Evolutionary conservation across 2,329 filamentous ascomycete genomes (phyloP).

Genomic region (Penicillium sclerotiorum): DNA sequence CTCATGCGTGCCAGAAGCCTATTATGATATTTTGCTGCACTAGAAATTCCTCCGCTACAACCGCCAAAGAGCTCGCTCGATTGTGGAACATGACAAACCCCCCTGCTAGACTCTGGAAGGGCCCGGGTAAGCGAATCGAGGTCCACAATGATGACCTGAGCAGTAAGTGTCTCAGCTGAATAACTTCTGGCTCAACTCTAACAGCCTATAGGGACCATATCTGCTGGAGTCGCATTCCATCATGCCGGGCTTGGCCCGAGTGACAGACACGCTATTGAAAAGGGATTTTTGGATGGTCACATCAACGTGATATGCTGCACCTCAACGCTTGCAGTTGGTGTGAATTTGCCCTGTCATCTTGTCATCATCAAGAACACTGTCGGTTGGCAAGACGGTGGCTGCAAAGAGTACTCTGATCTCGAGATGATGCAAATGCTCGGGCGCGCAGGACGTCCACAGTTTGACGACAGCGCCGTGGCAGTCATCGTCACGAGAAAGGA

Average conservation of each 20-base stretch:
- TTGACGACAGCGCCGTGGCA: constrained; percentile 73
- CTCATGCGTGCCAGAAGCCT: constrained; percentile 70
- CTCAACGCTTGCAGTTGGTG: constrained; percentile 78
- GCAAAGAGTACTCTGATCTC: constrained; percentile 75
- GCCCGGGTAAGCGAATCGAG: constrained; percentile 54
- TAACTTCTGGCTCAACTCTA: constrained; percentile 6
- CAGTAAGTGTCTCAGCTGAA: constrained; percentile 37
- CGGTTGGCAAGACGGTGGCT: constrained; percentile 61
- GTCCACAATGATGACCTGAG: constrained; percentile 65
- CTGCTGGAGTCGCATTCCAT: constrained; percentile 74
- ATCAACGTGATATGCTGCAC: constrained; percentile 84
- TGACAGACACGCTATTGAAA: constrained; percentile 69
- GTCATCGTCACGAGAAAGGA: constrained; percentile 76
- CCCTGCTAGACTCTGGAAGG: constrained; percentile 64
- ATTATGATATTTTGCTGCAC: constrained; percentile 85
- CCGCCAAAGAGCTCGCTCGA: constrained; percentile 67
- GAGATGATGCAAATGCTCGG: constrained; percentile 92
- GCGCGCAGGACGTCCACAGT: constrained; percentile 79
- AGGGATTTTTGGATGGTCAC: constrained; percentile 68
- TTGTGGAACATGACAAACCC: constrained; percentile 61
- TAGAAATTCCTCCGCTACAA: constrained; percentile 67
- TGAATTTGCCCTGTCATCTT: constrained; percentile 82
- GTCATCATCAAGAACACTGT: constrained; percentile 82
- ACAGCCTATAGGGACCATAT: constrained; percentile 44
- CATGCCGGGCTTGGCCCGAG: constrained; percentile 71